These are phyloP conservation scores for Pestalotiopsis sp. DNA, from an alignment of 2,329 filamentous ascomycete genomes.

Conservation along the genomic window DNA sequence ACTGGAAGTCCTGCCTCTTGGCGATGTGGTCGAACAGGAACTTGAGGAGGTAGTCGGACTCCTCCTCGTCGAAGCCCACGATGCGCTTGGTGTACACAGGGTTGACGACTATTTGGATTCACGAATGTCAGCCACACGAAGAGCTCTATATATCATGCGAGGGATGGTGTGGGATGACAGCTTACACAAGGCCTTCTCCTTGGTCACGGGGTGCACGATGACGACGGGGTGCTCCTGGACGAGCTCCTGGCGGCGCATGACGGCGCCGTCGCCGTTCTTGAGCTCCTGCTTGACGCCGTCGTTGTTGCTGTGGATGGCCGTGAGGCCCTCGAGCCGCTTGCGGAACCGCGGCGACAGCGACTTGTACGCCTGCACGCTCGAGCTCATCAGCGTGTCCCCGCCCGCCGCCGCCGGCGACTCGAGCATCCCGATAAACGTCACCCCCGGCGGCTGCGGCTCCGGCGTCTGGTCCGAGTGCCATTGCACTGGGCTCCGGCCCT, in stretches of 20 bases:
- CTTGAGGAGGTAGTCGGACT: conserved; percentile 66
- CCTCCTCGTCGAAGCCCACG: conserved; percentile 69
- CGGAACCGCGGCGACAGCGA: conserved; percentile 66
- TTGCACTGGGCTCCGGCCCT: conserved; percentile 23
- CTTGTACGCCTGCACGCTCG: conserved; percentile 32
- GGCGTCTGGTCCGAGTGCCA: conserved; percentile 28
- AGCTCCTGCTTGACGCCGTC: conserved; percentile 44
- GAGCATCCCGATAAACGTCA: conserved; percentile 28
- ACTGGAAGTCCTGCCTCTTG: conserved; percentile 18
- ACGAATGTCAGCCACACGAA: not conserved
- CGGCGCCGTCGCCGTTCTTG: conserved; percentile 48
- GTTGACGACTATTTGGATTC: too few species aligned
- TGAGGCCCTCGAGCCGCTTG: conserved; percentile 66
- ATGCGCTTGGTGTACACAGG: conserved; percentile 64
- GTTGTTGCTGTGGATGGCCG: conserved; percentile 65
- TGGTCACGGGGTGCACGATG: conserved; percentile 67
- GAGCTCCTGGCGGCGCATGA: conserved; percentile 64
- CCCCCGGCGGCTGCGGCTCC: conserved; percentile 24
- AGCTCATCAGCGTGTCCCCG: conserved; percentile 27
- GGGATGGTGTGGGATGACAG: not conserved
- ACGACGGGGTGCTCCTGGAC: conserved; percentile 65
- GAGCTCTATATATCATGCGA: too few species aligned
- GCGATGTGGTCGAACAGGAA: conserved; percentile 71
- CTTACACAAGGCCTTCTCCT: conserved; percentile 67
- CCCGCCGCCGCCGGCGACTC: conserved; percentile 26